Percentiles rank a stretch among this genome's conserved stretches.
Conservation (phyloP, 163 green algal species). For the Scenedesmus sp. region DNA sequence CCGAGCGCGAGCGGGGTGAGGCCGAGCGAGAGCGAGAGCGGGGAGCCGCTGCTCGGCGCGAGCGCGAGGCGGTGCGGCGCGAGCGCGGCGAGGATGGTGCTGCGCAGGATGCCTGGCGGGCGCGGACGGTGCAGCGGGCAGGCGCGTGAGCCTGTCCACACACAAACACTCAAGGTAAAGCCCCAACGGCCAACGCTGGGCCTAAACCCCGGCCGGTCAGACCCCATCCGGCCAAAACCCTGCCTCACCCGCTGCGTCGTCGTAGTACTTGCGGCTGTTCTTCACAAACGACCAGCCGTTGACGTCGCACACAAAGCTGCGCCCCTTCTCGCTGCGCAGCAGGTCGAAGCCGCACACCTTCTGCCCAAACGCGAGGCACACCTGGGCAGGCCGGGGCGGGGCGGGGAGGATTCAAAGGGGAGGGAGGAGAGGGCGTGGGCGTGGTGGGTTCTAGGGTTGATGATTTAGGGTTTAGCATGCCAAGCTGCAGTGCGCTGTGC, state of each 20-base stretch:
- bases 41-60: neutral
- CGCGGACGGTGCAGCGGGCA: too few relatives aligned
- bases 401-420: too few relatives aligned
- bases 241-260: slow-evolving; percentile 76
- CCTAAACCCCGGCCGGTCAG: too few relatives aligned
- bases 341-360: slow-evolving; percentile 98
- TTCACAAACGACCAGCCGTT: slow-evolving; percentile 99
- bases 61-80: slow-evolving; percentile 71
- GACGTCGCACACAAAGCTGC: slow-evolving; percentile 97
- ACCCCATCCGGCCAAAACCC: too few relatives aligned
- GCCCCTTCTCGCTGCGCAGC: slow-evolving; percentile 86
- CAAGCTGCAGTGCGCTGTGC: too few relatives aligned
- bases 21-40: neutral
- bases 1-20: neutral
- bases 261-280: slow-evolving; percentile 94
- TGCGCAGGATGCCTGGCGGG: slow-evolving; percentile 50
- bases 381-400: too few relatives aligned
- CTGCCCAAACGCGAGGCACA: slow-evolving; percentile 31
- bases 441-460: too few relatives aligned
- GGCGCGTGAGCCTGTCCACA: too few relatives aligned
- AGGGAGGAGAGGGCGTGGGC: too few relatives aligned
- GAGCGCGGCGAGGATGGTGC: slow-evolving; percentile 84
- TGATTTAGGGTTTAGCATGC: too few relatives aligned
- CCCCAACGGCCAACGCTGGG: too few relatives aligned
- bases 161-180: too few relatives aligned